Evolutionary conservation across 441 rosid genomes (phyloP), one percentile per base, ranked within the genome.

Genomic region (Capsella rubella): DNA sequence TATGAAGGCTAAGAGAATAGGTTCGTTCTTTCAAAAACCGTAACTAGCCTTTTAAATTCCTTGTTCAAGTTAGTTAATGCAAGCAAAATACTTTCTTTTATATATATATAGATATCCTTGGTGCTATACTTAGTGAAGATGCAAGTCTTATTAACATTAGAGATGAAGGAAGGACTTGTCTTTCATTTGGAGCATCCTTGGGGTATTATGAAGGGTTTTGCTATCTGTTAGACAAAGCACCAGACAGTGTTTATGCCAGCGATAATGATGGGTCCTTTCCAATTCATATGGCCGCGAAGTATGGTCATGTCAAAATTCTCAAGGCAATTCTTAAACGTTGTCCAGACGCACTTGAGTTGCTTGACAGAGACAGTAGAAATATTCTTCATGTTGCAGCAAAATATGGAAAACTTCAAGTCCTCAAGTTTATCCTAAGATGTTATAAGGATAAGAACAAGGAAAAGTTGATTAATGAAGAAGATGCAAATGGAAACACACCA

Each of bases 311-410:
- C 5, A n/a, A 27, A 14, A 10, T 62, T 27, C 8, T 45, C 1
- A 45, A 62, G 9, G 39, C 9, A 53, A n/a, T 64, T 64, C 69
- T 49, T 5, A 49, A 49, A 21, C 16, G 18, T 3, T 47, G 56
- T 49, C 46, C 69, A 47, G 31, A 64, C 4, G 35, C 69, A 0
- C 21, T 13, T 32, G 31, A 47, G 32, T 15, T 34, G 32, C 46
- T 65, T 0, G 52, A 32, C 18, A 65, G 39, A 18, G 21, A 65
- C 27, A 16, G 47, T 50, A 47, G 35, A 8, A 65, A 35, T 15
- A 4, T 65, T 64, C 21, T 64, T 12, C 70, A 65, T 42, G n/a
- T 50, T 21, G 58, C 70, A 3, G 46, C 70, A 4, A 35, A 65
- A 5, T 8, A 13, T 9, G 71, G 71, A 0, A 59, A 39, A 12